phyloP scores from a whole-genome alignment of 2,329 filamentous ascomycete species.

The Bertia moriformis region DNA sequence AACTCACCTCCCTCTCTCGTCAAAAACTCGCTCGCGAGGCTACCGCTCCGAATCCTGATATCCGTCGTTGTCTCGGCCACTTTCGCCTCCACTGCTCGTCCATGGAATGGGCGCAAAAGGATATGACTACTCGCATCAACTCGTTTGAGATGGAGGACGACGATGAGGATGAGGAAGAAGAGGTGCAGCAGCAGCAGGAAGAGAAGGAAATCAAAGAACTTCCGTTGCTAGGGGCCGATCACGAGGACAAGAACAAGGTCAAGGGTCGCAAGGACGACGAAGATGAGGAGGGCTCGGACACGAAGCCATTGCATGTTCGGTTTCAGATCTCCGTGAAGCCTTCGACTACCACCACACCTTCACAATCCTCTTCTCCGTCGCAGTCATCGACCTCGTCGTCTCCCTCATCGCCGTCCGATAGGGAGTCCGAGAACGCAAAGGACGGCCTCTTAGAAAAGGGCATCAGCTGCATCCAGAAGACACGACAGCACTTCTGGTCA shows the following conservation, averaged over 20 bases:
- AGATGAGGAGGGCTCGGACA: too few species aligned
- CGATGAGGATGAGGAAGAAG: not conserved
- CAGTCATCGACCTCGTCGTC: not conserved
- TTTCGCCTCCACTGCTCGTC: not conserved
- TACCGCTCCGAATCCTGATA: not conserved
- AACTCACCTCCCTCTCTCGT: not conserved
- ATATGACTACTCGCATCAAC: not conserved
- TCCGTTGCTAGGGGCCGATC: too few species aligned
- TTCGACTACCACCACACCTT: not conserved
- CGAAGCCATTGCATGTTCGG: too few species aligned
- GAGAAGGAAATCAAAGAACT: too few species aligned
- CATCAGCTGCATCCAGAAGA: not conserved
- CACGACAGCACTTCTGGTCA: not conserved
- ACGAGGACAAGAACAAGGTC: too few species aligned
- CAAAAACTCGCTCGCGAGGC: not conserved
- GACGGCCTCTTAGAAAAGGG: not conserved
- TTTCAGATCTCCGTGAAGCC: not conserved
- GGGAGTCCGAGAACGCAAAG: not conserved
- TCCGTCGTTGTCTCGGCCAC: not conserved
- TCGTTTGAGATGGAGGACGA: not conserved
- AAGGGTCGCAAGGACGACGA: too few species aligned
- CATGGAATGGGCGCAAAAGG: not conserved
- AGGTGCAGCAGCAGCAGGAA: not conserved
- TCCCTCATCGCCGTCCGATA: not conserved
- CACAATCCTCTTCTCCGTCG: not conserved